Evolutionary conservation across 1,139 yeast genomes (phyloP).

Genomic region (Kodamaea derodonti): DNA sequence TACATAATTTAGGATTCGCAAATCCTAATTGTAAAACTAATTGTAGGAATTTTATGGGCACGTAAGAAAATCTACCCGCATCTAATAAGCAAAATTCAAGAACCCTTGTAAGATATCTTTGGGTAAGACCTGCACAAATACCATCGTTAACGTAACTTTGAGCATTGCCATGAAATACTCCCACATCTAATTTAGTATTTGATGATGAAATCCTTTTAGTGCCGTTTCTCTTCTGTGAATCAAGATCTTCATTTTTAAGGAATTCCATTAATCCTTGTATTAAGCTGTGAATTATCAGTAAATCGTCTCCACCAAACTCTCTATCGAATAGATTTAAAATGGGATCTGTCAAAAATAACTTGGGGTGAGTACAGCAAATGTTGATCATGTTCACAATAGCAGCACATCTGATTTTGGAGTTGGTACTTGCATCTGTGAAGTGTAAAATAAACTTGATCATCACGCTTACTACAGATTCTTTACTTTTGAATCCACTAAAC

Average conservation of each 20-base stretch:
- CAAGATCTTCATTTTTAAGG: slow-evolving; percentile 49
- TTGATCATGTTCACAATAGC: slow-evolving; percentile 55
- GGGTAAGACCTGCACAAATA: slow-evolving; percentile 67
- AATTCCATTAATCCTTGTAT: slow-evolving; percentile 55
- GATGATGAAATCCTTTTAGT: slow-evolving; percentile 27
- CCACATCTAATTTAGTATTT: slow-evolving; percentile 36
- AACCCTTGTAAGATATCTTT: slow-evolving; percentile 51
- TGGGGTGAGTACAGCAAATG: slow-evolving; percentile 60
- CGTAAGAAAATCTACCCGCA: slow-evolving; percentile 40
- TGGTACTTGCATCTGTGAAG: slow-evolving; percentile 36
- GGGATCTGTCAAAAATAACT: slow-evolving; percentile 53
- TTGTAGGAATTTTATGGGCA: slow-evolving; percentile 53
- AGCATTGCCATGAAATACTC: slow-evolving; percentile 51
- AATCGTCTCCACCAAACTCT: slow-evolving; percentile 34
- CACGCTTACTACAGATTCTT: slow-evolving; percentile 53
- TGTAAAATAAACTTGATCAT: slow-evolving; percentile 53
- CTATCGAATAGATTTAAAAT: slow-evolving; percentile 52
- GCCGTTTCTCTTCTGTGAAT: slow-evolving; percentile 35
- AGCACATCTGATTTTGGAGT: slow-evolving; percentile 35
- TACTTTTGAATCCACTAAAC: slow-evolving; percentile 40
- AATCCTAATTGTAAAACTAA: slow-evolving; percentile 60
- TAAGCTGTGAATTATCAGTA: slow-evolving; percentile 42
- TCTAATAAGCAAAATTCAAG: slow-evolving; percentile 47
- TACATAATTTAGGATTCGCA: slow-evolving; percentile 68
- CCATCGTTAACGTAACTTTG: slow-evolving; percentile 55